These are phyloP conservation scores for Colletotrichum liriopes DNA, from an alignment of 2,329 filamentous ascomycete species.

Conservation along the genomic window DNA sequence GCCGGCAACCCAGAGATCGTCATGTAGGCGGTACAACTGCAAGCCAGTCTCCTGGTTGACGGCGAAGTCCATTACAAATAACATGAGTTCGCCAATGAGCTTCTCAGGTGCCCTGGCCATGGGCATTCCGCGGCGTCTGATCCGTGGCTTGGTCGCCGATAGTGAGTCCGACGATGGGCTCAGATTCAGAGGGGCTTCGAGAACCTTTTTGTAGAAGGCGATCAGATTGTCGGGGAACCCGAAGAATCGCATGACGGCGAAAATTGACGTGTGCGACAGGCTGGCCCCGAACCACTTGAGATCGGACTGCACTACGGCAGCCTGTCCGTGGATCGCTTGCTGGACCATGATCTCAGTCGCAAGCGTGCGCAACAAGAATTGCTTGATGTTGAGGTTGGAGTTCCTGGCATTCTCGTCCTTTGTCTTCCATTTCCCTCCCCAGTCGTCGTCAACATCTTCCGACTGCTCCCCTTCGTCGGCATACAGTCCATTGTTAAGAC, in stretches of 20 bases:
- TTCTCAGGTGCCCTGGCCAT: conserved; percentile 73
- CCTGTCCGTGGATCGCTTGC: conserved; percentile 60
- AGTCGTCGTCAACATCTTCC: conserved; percentile 23
- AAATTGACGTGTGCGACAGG: conserved; percentile 70
- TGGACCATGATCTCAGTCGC: conserved; percentile 64
- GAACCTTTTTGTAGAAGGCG: conserved; percentile 71
- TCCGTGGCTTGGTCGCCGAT: conserved; percentile 57
- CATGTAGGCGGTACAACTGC: conserved; percentile 73
- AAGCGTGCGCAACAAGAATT: conserved; percentile 63
- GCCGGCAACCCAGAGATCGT: conserved; percentile 62
- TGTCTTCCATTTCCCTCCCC: conserved; percentile 22
- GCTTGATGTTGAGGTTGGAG: conserved; percentile 60
- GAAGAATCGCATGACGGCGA: conserved; percentile 71
- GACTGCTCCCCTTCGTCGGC: conserved; percentile 26
- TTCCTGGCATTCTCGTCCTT: conserved; percentile 17
- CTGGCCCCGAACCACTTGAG: conserved; percentile 61
- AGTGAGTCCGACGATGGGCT: conserved; percentile 61
- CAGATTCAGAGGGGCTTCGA: conserved; percentile 73
- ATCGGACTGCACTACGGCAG: conserved; percentile 63
- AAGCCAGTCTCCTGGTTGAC: conserved; percentile 72
- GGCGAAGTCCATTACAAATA: conserved; percentile 77
- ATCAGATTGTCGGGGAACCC: conserved; percentile 71
- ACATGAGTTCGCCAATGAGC: conserved; percentile 71
- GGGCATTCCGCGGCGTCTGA: conserved; percentile 71
- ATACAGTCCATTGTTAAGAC: background rate